A percentile compares a stretch with the other conserved stretches of the same genome.
These are phyloP conservation scores for Xylaria palmicola DNA, from an alignment of 495 filamentous ascomycete genomes.

Conservation along the genomic window DNA sequence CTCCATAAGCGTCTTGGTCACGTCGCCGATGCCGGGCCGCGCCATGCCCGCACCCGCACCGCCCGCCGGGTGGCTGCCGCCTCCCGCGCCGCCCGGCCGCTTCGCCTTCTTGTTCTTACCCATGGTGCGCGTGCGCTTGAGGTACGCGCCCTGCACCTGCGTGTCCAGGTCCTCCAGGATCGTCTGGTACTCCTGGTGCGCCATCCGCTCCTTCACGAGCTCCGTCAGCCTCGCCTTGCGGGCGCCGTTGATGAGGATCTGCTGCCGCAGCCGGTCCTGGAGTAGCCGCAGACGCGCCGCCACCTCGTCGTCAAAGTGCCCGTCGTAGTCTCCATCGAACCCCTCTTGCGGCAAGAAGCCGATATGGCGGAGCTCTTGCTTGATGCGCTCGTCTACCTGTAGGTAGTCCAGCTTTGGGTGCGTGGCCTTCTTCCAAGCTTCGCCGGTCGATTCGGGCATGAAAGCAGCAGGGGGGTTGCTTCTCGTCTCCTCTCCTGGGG, in stretches of 20 bases:
- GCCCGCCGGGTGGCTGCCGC: constrained; percentile 49
- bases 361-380: constrained; percentile 89
- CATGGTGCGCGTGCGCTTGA: constrained; percentile 93
- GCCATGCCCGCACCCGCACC: constrained; percentile 55
- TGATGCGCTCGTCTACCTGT: constrained; percentile 83
- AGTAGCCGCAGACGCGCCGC: constrained; percentile 83
- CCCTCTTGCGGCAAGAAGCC: constrained; percentile 77
- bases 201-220: constrained; percentile 85
- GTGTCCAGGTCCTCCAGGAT: constrained; percentile 96
- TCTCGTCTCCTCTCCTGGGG: constrained; percentile 38
- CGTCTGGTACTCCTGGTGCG: constrained; percentile 90
- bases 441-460: constrained; percentile 67
- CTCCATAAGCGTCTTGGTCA: constrained; percentile 87
- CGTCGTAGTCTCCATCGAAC: constrained; percentile 70
- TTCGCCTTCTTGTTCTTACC: constrained; percentile 87
- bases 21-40: constrained; percentile 85
- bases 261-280: constrained; percentile 75
- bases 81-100: constrained; percentile 62
- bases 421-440: constrained; percentile 56
- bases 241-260: constrained; percentile 82
- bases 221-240: constrained; percentile 83
- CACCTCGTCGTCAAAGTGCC: constrained; percentile 91
- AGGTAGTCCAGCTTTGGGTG: constrained; percentile 74
- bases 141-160: constrained; percentile 92
- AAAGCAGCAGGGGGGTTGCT: constrained; percentile 68